Evolutionary conservation across 225 moss, liverwort and hornwort species (phyloP), one percentile per base, ranked within the genome.

Genomic region (Polytrichum formosum): DNA sequence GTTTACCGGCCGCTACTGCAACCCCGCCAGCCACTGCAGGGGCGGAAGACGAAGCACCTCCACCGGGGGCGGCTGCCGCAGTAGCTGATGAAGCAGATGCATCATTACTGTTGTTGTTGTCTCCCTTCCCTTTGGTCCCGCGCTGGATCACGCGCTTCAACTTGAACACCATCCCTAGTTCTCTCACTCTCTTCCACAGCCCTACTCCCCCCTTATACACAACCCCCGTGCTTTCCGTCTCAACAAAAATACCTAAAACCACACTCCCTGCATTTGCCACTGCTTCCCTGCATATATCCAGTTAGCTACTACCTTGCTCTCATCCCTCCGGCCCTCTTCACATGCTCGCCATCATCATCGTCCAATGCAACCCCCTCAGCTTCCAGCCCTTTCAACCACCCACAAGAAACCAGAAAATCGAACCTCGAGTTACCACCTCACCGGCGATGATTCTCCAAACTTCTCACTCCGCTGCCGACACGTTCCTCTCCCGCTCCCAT

Each of bases 111-210:
- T 22, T 22, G 18, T 78, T 79, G 30, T 67, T 37, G 56, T 83
- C 81, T 66, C 73, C 22, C 75, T 87, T 84, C n/a, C 85, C 85
- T 77, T 85, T 85, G 53, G 69, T 77, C 59, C 85, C 82, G 64
- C 85, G 85, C 77, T 85, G 82, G 79, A 85, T 85, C 85, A 82
- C 85, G 76, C 77, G 77, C 79, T 85, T 85, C 79, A 85, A 60
- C 72, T 84, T 84, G 84, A 84, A 84, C 26, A 84, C 84, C 84
- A 84, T 84, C 26, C 72, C 68, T 68, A 54, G 63, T 67, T 61
- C 58, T 70, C 61, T 63, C 23, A 35, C 61, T 71, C 56, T 56
- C 58, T 10, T 26, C 27, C 26, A 28, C 56, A 30, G 35, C 63
- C 23, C n/a, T n/a, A 26, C 67, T 53, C 53, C 33, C 18, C 16